Base-by-base conservation (phyloP, 768 basidiomycete species). In the Bullera alba region DNA sequence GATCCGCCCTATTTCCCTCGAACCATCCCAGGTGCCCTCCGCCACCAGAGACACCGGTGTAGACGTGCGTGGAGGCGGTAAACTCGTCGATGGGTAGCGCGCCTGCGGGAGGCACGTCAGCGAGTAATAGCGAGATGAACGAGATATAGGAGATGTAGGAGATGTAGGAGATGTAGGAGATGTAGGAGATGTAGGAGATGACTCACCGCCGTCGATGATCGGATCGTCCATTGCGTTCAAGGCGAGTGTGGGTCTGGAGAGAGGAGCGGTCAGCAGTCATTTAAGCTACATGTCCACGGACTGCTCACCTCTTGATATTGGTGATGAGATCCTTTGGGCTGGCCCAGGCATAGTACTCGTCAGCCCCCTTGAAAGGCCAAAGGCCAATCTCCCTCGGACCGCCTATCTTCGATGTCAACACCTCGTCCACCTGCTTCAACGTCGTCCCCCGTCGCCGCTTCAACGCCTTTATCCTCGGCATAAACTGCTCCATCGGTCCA, bases 21-120 rank as follows among this genome's bases (percentile, higher is more conserved):
- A 69, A 72, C 69, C 69, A 72, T n/a, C 73, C 73, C 10, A 74
- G 61, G 56, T 74, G 73, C 38, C 73, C 73, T 4, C 73, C 73
- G 14, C 49, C 47, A 10, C 68, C 64, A 27, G 70, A 65, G 29
- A 74, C 54, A 17, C 68, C 71, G 8, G 57, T 36, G 30, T 58
- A 55, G 34, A 71, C 65, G 52, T 74, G 70, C 4, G 69, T 57
- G 0, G 70, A 67, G 0, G 54, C 23, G 21, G 54, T 22, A 32
- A 74, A 50, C 22, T 56, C 51, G 15, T 58, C 54, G 38, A 70
- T 38, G 2, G 71, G 73, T 0, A 74, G 61, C 4, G 60, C 48
- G 8, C 27, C 63, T 65, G 42, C n/a, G 10, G 32, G 16, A 34
- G 32, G 6, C 10, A 8, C 7, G 17, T 17, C 37, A 17, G 16